Conservation (phyloP, 306 rosid genomes). For the Bauhinia variegata region DNA sequence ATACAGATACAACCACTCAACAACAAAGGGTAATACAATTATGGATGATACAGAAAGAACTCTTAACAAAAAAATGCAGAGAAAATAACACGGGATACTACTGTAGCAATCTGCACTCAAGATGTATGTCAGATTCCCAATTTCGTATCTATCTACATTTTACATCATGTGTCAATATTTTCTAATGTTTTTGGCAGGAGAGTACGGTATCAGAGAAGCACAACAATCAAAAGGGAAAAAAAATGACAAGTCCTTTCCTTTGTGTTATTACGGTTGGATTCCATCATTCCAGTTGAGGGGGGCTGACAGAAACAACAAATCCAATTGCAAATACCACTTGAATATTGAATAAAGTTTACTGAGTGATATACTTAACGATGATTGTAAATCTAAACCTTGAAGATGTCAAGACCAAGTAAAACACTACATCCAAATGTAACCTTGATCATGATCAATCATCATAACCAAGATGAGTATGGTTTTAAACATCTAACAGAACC, state of each 20-base stretch:
- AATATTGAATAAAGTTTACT: not conserved
- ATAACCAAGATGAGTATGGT: not conserved
- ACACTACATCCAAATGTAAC: not conserved
- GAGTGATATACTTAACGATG: not conserved
- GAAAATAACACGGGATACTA: conserved; percentile 10
- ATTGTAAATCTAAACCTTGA: conserved; percentile 9
- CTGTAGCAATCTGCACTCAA: conserved; percentile 16
- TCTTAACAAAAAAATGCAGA: not conserved
- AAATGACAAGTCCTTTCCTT: not conserved
- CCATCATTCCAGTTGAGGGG: conserved; percentile 19
- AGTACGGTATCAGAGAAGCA: conserved; percentile 3
- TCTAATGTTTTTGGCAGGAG: not conserved
- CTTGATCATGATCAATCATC: not conserved
- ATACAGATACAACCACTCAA: not conserved
- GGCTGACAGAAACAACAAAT: conserved; percentile 5
- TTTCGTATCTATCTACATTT: not conserved
- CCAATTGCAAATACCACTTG: not conserved
- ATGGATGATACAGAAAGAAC: not conserved
- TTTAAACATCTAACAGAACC: conserved; percentile 4
- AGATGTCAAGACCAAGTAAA: conserved; percentile 19
- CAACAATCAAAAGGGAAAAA: conserved; percentile 7
- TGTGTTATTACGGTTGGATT: not conserved
- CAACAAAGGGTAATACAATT: conserved; percentile 1
- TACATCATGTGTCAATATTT: not conserved
- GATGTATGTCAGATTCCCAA: conserved; percentile 4